Percentiles rank a stretch among this genome's conserved stretches.
Conservation (phyloP, 2,329 filamentous ascomycete species). For the Diaporthe ilicicola region DNA sequence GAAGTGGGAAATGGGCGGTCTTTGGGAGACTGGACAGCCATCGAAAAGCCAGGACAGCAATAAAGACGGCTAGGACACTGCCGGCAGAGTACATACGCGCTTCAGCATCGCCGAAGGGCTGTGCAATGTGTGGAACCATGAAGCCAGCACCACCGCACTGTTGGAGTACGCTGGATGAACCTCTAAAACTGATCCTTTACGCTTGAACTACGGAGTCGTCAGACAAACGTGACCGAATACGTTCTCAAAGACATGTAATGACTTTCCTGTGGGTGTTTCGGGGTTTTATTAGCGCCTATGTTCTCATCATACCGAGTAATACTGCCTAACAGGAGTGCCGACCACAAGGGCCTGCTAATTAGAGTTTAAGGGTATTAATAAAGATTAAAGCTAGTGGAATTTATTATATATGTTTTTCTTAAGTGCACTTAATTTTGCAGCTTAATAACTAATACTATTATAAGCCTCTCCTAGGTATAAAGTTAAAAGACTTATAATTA, state of each 20-base stretch:
- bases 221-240: neutral
- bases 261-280: neutral
- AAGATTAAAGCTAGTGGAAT: neutral
- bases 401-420: neutral
- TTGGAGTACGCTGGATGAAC: neutral
- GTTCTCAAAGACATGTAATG: neutral
- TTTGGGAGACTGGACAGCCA: neutral
- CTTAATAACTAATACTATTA: neutral
- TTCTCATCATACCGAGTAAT: neutral
- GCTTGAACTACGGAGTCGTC: neutral
- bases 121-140: neutral
- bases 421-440: neutral
- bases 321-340: neutral
- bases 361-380: neutral
- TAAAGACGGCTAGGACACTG: neutral
- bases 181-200: neutral
- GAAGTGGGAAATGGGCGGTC: slow-evolving; percentile 1
- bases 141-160: neutral
- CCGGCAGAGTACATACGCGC: neutral
- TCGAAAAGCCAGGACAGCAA: neutral
- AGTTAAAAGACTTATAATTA: too few species aligned
- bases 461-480: too few species aligned
- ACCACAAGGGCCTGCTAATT: neutral
- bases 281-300: neutral
- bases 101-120: slow-evolving; percentile 6